A percentile compares a stretch with the other conserved stretches of the same genome.
These are phyloP conservation scores for Agarophyton chilense DNA, from an alignment of 23 red algal species.

Conservation along the genomic window DNA sequence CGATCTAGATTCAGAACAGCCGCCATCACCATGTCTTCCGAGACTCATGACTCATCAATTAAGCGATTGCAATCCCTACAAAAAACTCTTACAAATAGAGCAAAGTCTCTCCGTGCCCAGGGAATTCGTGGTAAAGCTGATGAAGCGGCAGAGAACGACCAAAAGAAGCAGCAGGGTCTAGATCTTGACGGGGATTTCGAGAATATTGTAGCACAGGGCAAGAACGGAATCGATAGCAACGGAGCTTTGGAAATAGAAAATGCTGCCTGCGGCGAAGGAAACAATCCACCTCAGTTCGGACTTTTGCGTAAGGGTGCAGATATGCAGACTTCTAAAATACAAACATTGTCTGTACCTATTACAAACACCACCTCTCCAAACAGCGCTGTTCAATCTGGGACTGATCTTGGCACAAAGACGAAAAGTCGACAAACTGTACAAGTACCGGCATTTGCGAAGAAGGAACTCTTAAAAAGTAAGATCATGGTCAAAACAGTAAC, in stretches of 20 bases:
- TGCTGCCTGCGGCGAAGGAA: neutral
- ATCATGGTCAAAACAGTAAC: neutral
- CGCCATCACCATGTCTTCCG: slow-evolving; percentile 5
- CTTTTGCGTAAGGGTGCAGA: neutral
- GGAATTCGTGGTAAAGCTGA: slow-evolving; percentile 33
- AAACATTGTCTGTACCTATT: neutral
- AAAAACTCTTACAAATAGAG: neutral
- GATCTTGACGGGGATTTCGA: neutral
- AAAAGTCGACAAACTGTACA: neutral
- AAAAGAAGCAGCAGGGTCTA: neutral
- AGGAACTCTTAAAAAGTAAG: neutral
- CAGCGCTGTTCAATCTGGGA: neutral
- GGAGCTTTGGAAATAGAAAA: neutral
- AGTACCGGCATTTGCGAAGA: neutral
- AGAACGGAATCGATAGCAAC: neutral
- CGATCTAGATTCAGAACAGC: slow-evolving; percentile 6
- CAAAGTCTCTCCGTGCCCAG: slow-evolving; percentile 9
- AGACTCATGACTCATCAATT: neutral
- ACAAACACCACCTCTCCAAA: neutral
- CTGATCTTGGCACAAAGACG: neutral
- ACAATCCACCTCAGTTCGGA: neutral
- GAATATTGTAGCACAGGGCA: neutral
- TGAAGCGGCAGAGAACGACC: slow-evolving; percentile 9
- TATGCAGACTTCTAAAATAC: neutral
- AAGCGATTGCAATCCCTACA: slow-evolving; percentile 19